phyloP scores from a whole-genome alignment of 371 early-diverging fungal species.

The Mucor lusitanicus region DNA sequence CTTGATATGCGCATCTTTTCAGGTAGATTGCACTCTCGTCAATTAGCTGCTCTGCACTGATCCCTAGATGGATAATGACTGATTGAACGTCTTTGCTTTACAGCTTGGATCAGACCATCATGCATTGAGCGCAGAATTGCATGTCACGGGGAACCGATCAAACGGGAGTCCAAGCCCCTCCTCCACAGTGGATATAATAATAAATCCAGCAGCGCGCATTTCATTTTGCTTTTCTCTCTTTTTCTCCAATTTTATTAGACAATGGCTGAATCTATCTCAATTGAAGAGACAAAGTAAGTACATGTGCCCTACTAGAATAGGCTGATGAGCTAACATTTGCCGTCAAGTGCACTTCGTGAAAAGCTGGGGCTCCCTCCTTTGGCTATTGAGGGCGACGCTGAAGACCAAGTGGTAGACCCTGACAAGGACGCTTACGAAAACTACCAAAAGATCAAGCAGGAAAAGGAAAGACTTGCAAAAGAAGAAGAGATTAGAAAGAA shows the following conservation, averaged over 20 bases:
- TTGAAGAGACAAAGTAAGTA: conserved; percentile 69
- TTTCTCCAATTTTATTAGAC: background rate
- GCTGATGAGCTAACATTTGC: background rate
- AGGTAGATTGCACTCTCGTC: no score
- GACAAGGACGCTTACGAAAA: conserved; percentile 68
- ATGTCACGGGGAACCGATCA: background rate
- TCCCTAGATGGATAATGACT: no score
- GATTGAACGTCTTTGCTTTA: background rate
- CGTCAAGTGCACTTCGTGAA: conserved; percentile 61
- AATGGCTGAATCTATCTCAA: conserved; percentile 51
- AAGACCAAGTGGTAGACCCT: conserved; percentile 41
- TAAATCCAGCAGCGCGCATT: no score
- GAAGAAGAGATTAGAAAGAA: conserved; percentile 51
- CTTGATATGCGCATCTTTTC: no score
- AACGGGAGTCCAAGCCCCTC: background rate
- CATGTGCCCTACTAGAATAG: no score
- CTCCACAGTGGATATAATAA: no score
- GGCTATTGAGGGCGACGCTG: conserved; percentile 40
- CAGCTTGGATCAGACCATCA: background rate
- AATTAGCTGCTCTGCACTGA: no score
- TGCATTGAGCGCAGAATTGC: background rate
- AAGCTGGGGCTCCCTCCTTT: conserved; percentile 74
- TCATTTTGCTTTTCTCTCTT: background rate
- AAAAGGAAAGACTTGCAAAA: conserved; percentile 48
- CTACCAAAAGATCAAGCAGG: conserved; percentile 53